Percentiles rank a stretch among this genome's conserved stretches.
Conservation (phyloP, 257 asterid species). For the Mitragyna speciosa region DNA sequence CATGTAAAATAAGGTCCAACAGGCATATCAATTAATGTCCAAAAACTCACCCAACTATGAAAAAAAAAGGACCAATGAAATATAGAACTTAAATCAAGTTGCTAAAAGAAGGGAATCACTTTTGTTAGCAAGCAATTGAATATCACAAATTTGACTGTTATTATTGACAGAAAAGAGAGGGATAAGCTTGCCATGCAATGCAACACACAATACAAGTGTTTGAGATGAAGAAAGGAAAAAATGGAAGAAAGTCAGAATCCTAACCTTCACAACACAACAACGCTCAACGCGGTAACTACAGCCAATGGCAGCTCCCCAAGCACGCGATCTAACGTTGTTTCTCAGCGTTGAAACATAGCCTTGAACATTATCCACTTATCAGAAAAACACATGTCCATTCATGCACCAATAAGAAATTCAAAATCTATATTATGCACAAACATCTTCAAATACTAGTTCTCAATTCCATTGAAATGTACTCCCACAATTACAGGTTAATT, state of each 20-base stretch:
- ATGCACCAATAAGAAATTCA: not conserved
- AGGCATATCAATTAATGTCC: slow-evolving; percentile 8
- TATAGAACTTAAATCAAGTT: not conserved
- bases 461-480: not conserved
- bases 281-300: slow-evolving; percentile 93
- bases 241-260: slow-evolving; percentile 24
- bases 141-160: not conserved
- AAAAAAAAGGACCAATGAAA: not conserved
- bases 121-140: not conserved
- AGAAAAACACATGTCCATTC: not conserved
- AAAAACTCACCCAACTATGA: not conserved
- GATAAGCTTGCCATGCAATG: too few species aligned
- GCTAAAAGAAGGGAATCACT: not conserved
- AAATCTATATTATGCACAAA: not conserved
- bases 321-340: slow-evolving; percentile 95
- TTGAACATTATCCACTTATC: slow-evolving; percentile 26
- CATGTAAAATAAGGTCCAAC: slow-evolving; percentile 15
- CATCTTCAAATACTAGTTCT: not conserved
- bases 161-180: not conserved
- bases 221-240: not conserved
- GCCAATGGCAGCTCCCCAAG: slow-evolving; percentile 96
- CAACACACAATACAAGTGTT: not conserved
- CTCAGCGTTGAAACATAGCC: slow-evolving; percentile 90
- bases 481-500: not conserved
- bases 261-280: slow-evolving; percentile 85